Percentiles rank a stretch among this genome's conserved stretches.
Evolutionary conservation across 768 basidiomycete species (phyloP).

Genomic region (Boletales sp.): DNA sequence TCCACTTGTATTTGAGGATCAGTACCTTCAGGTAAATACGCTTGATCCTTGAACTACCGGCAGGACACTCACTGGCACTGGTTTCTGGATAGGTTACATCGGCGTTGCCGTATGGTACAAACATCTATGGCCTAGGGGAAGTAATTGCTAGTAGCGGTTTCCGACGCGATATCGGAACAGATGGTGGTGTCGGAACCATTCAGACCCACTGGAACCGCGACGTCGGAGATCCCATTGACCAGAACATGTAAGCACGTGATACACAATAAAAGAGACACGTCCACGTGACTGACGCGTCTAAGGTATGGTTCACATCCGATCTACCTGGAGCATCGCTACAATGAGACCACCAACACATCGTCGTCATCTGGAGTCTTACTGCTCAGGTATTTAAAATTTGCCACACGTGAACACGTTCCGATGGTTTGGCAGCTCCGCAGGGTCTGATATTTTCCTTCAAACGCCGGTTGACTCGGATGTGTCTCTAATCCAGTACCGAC

Average conservation of each 20-base stretch:
- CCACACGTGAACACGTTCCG: neutral
- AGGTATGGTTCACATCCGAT: slow-evolving; percentile 72
- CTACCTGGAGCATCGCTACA: slow-evolving; percentile 71
- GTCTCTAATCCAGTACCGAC: slow-evolving; percentile 68
- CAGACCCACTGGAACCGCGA: slow-evolving; percentile 73
- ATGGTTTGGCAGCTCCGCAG: slow-evolving; percentile 47
- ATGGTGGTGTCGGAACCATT: slow-evolving; percentile 51
- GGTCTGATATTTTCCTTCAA: slow-evolving; percentile 65
- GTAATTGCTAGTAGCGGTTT: slow-evolving; percentile 67
- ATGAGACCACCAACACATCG: slow-evolving; percentile 45
- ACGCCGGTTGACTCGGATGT: slow-evolving; percentile 52
- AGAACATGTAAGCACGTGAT: slow-evolving; percentile 52
- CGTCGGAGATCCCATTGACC: slow-evolving; percentile 56
- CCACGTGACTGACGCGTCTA: neutral
- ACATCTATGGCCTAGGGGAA: slow-evolving; percentile 80
- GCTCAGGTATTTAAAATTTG: slow-evolving; percentile 43
- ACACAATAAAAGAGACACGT: no score
- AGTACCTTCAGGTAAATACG: slow-evolving; percentile 58
- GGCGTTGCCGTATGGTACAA: slow-evolving; percentile 59
- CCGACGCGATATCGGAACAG: slow-evolving; percentile 52
- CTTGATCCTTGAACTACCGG: neutral
- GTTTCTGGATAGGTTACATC: slow-evolving; percentile 48
- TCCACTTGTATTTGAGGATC: slow-evolving; percentile 74
- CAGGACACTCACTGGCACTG: neutral
- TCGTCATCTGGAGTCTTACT: slow-evolving; percentile 76